Evolutionary conservation across 306 rosid species (phyloP), one percentile per base, ranked within the genome.

Genomic region (Nissolia schottii): DNA sequence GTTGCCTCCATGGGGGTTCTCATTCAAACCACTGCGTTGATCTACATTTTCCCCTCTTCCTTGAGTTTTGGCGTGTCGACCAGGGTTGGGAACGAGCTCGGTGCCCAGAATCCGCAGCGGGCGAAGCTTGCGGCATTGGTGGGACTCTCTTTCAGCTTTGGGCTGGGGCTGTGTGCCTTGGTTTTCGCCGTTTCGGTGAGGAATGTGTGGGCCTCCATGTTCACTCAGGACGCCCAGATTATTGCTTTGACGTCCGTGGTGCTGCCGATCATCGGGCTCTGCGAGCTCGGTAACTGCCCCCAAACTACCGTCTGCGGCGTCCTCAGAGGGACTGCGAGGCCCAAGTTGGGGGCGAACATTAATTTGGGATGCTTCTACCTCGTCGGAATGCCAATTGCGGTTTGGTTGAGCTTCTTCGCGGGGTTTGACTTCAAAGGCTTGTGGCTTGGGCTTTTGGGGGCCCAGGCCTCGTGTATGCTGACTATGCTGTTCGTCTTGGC

Each of bases 251-350:
- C 98, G 0, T 73, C 92, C 0, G 53, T 71, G 78, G 92, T 94
- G 3, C 69, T 94, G 68, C 97, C 98, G 0, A 87, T 94, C 1
- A 86, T 91, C 3, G 98, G 98, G 3, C 79, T 94, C 0, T 94
- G 97, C 27, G 97, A 94, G 76, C 87, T 94, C 0, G 98, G 98
- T 16, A 94, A 94, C 48, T 94, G 97, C 54, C 98, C 98, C 0
- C 98, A 94, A 25, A 94, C 98, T 3, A 89, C 97, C 0, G 85
- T 85, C 6, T 94, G 98, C 19, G 98, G 98, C 0, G 97, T 89
- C n/a, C 40, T 94, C 80, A 79, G 98, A 15, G 98, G 98, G 22
- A 84, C 92, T 0, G 98, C 98, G 0, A 78, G 94, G 81, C 97
- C 98, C 1, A 87, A 82, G 35, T 38, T 94, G 51, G 98, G 97